Conservation (phyloP, 1,139 yeast genomes). For the Kurtzmaniella quercitrusa region DNA sequence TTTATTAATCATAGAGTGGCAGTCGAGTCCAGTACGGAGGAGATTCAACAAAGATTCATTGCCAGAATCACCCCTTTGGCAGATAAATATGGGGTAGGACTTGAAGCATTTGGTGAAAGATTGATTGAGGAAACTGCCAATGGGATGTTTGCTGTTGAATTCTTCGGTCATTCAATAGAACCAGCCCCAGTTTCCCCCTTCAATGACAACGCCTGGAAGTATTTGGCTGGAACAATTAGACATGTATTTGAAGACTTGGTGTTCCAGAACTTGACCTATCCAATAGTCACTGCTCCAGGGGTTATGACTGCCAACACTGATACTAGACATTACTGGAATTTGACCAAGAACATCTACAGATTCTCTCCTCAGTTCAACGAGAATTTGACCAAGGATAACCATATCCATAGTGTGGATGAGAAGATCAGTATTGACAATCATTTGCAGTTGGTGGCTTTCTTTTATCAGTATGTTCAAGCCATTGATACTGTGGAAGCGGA, state of each 20-base stretch:
- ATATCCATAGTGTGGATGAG: constrained; percentile 11
- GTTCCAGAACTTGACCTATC: constrained; percentile 17
- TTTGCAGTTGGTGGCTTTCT: constrained; percentile 10
- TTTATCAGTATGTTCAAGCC: constrained; percentile 8
- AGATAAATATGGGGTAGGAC: constrained; percentile 12
- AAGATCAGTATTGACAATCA: constrained; percentile 8
- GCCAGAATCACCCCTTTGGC: constrained; percentile 19
- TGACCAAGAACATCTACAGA: constrained; percentile 60
- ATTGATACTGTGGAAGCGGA: constrained; percentile 4
- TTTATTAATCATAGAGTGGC: constrained; percentile 23
- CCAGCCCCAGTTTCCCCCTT: constrained; percentile 22
- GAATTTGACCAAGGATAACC: constrained; percentile 10
- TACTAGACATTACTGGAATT: constrained; percentile 62
- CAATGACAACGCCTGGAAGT: constrained; percentile 20
- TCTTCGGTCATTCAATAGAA: constrained; percentile 9
- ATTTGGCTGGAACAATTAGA: constrained; percentile 23
- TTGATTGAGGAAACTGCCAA: constrained; percentile 4
- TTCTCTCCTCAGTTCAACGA: constrained; percentile 28
- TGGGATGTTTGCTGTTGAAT: constrained; percentile 4
- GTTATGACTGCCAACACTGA: constrained; percentile 71
- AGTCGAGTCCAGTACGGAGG: constrained; percentile 15
- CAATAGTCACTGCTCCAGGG: constrained; percentile 50
- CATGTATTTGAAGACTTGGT: constrained; percentile 26
- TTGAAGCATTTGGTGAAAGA: not conserved
- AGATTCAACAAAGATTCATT: constrained; percentile 14